A percentile compares a stretch with the other conserved stretches of the same genome.
phyloP scores from a whole-genome alignment of 805 yeast genomes.

The Hanseniaspora lachancei region DNA sequence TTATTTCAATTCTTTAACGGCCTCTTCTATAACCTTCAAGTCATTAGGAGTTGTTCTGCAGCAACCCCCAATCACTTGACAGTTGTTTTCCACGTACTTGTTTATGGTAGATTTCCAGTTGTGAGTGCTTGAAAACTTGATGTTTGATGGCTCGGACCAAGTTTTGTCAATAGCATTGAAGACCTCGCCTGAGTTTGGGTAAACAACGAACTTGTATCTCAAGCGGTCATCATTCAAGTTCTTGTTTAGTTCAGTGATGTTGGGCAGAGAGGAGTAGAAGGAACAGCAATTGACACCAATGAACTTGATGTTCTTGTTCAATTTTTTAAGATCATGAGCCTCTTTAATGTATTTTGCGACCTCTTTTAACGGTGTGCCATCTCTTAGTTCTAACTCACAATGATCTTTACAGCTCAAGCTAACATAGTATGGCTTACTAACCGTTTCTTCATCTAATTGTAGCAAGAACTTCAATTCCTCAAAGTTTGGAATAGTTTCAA shows the following conservation, averaged over 20 bases:
- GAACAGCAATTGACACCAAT: constrained; percentile 59
- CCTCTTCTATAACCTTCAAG: constrained; percentile 16
- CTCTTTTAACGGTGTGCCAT: constrained; percentile 32
- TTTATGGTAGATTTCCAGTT: constrained; percentile 27
- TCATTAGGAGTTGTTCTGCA: constrained; percentile 53
- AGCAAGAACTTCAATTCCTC: constrained; percentile 42
- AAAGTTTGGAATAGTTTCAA: constrained; percentile 65
- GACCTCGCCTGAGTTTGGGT: constrained; percentile 66
- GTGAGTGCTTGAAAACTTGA: not conserved
- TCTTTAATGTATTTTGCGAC: not conserved
- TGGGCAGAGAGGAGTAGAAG: constrained; percentile 1
- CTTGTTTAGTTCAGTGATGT: not conserved
- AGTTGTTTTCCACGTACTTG: constrained; percentile 22
- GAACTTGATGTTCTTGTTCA: constrained; percentile 7
- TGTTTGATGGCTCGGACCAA: constrained; percentile 26
- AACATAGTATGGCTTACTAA: constrained; percentile 36
- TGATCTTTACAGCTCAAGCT: constrained; percentile 32
- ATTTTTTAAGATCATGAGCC: not conserved
- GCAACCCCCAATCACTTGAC: constrained; percentile 58
- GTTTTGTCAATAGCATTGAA: constrained; percentile 37
- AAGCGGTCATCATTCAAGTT: not conserved
- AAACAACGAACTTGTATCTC: constrained; percentile 19
- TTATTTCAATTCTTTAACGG: not conserved
- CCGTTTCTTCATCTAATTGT: constrained; percentile 23
- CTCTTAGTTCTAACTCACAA: constrained; percentile 30